Evolutionary conservation across 176 grass and related monocot genomes (phyloP).

Genomic region (Otatea glauca): DNA sequence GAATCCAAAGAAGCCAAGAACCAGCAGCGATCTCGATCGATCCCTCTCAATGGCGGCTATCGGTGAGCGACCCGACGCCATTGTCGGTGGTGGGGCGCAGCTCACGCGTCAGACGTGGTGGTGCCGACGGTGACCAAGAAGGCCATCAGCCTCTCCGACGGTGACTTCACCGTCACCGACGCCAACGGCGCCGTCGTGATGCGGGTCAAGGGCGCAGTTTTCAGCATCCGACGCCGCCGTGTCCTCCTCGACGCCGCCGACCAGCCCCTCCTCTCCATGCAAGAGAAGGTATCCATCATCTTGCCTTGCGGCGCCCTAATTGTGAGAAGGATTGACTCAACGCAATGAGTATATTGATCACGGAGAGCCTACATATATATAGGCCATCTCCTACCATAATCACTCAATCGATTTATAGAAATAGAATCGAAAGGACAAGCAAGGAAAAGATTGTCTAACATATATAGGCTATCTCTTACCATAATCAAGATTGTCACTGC

Average conservation of each 20-base stretch:
- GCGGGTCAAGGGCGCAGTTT: constrained; percentile 54
- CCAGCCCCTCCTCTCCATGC: constrained; percentile 66
- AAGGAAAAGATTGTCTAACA: no score
- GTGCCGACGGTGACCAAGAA: constrained; percentile 68
- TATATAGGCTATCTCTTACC: no score
- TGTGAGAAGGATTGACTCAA: no score
- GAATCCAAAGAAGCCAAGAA: not conserved
- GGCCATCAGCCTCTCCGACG: constrained; percentile 58
- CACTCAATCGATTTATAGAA: no score
- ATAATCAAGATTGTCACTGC: no score
- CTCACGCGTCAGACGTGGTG: constrained; percentile 68
- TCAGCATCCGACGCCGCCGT: constrained; percentile 57
- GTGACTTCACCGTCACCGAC: constrained; percentile 76
- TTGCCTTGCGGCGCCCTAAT: not conserved
- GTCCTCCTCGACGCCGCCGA: constrained; percentile 59
- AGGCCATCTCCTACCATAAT: no score
- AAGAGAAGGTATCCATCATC: constrained; percentile 56
- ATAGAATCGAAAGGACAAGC: no score
- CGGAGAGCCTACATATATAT: no score
- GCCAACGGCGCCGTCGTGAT: constrained; percentile 68
- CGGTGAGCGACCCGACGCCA: not conserved
- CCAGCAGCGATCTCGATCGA: no score
- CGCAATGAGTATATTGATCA: no score
- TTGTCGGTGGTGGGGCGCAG: constrained; percentile 60
- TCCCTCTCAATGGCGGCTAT: not conserved